Evolutionary conservation across 1,284 basidiomycete species (phyloP), one percentile per base, ranked within the genome.

Genomic region (Golubevia sp.): DNA sequence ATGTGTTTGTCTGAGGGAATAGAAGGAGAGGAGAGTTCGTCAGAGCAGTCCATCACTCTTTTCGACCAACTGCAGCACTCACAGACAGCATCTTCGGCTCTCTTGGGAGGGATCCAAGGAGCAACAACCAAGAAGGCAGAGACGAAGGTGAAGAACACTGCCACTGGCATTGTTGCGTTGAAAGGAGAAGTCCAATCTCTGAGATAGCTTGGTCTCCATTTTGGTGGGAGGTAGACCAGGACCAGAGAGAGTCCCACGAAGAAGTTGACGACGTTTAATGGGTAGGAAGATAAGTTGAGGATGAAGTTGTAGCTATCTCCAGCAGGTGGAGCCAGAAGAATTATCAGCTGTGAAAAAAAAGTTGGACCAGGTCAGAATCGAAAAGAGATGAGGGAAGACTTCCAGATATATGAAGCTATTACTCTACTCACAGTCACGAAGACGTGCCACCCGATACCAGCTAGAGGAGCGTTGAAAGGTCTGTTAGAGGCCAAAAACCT

Each of bases 41-140:
- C 88, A 88, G 44, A 89, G 73, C 4, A 88, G 88, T 2, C 88
- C 88, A 0, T 88, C 88, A 66, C 89, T 88, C 5, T 89, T 89
- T 0, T 88, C 84, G 3, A 85, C 11, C 30, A 3, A 34, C 4
- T n/a, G 30, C 5, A 34, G 4, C 11, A 34, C 30, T 34, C 30
- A 34, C 30, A 34, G 11, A 34, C 30, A 5, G 30, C 30, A 34
- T 34, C 30, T 3, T 3, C 4, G 4, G 30, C 85, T 65, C 88
- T 87, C 0, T 86, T 80, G 2, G 89, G 89, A 23, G 74, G 86
- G 2, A 90, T 62, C 84, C 88, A 90, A 0, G 89, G 89, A 1
- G 86, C 86, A 25, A 89, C 71, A 4, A 89, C 80, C 49, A 89
- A 79, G 82, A 89, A 89, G 3, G 85, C 72, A 0, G 88, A 85